Evolutionary conservation across 1,284 basidiomycete species (phyloP).

Genomic region (Rhodotorula sp.): DNA sequence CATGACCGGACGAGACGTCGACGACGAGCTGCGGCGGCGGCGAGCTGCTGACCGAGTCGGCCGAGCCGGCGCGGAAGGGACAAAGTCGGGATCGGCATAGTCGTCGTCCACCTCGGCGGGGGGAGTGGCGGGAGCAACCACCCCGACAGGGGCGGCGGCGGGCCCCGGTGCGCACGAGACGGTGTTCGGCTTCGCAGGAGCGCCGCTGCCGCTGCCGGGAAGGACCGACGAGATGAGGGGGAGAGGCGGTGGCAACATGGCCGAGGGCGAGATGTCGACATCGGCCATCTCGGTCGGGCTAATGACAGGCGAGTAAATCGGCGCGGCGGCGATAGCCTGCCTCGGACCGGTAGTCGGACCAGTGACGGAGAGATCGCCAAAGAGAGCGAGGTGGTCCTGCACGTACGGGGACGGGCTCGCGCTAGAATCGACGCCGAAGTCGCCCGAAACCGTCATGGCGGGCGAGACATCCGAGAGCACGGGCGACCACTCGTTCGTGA

Average conservation of each 20-base stretch:
- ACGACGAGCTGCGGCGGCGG: not conserved
- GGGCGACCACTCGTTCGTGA: not conserved
- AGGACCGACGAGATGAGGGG: not conserved
- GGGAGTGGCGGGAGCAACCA: not conserved
- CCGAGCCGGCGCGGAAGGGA: not conserved
- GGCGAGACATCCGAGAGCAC: not conserved
- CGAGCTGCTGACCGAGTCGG: not conserved
- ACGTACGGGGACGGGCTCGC: not conserved
- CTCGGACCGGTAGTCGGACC: not conserved
- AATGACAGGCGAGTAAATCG: slow-evolving; percentile 9
- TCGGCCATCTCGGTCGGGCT: not conserved
- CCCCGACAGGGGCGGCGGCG: not conserved
- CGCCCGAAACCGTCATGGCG: not conserved
- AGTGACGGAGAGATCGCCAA: not conserved
- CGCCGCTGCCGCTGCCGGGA: not conserved
- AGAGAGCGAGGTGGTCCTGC: not conserved
- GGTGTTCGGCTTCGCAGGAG: not conserved
- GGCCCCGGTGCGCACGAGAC: not conserved
- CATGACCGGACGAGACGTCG: not conserved
- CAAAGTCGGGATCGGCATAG: not conserved
- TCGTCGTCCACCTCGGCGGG: not conserved
- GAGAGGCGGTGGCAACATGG: slow-evolving; percentile 2
- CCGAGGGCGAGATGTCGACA: slow-evolving; percentile 1
- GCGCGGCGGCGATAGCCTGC: no score
- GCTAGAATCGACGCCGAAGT: not conserved